Percentiles rank a stretch among this genome's conserved stretches.
Conservation (phyloP, 257 asterid genomes). For the Penstemon davidsonii region DNA sequence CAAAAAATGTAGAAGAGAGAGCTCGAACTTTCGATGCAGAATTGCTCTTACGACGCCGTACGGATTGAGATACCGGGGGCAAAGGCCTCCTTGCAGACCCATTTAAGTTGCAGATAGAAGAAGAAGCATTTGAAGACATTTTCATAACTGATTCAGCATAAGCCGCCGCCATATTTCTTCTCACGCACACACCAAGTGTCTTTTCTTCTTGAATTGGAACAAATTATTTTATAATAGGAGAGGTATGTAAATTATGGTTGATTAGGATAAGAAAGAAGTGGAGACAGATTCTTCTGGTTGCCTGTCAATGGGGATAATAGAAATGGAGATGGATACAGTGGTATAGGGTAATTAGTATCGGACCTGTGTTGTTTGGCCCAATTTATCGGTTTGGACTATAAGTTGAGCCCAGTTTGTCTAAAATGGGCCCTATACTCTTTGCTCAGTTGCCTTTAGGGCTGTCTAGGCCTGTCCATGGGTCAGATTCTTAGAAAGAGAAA, state of each 20-base stretch:
- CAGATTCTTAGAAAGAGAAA: no score
- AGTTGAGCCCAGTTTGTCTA: no score
- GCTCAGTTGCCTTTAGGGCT: no score
- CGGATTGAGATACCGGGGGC: slow-evolving; percentile 41
- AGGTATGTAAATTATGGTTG: no score
- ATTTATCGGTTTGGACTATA: no score
- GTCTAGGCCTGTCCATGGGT: no score
- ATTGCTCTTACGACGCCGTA: slow-evolving; percentile 44
- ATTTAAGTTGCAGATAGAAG: slow-evolving; percentile 62
- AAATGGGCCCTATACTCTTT: no score
- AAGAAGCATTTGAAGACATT: slow-evolving; percentile 64
- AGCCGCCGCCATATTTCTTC: slow-evolving; percentile 55
- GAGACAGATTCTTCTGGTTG: slow-evolving; percentile 19
- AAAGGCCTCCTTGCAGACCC: slow-evolving; percentile 61
- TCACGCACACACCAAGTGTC: slow-evolving; percentile 21
- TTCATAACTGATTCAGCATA: slow-evolving; percentile 55
- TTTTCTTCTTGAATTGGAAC: slow-evolving; percentile 1
- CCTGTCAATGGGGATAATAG: no score
- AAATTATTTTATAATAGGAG: not conserved
- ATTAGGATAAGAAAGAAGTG: slow-evolving; percentile 23
- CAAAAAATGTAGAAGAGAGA: slow-evolving; percentile 61
- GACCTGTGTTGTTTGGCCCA: no score
- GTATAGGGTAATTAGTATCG: no score
- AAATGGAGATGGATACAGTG: no score
- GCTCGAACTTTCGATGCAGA: slow-evolving; percentile 39